Conservation (phyloP, 2,329 filamentous ascomycete genomes). For the Aspergillus clavatus region DNA sequence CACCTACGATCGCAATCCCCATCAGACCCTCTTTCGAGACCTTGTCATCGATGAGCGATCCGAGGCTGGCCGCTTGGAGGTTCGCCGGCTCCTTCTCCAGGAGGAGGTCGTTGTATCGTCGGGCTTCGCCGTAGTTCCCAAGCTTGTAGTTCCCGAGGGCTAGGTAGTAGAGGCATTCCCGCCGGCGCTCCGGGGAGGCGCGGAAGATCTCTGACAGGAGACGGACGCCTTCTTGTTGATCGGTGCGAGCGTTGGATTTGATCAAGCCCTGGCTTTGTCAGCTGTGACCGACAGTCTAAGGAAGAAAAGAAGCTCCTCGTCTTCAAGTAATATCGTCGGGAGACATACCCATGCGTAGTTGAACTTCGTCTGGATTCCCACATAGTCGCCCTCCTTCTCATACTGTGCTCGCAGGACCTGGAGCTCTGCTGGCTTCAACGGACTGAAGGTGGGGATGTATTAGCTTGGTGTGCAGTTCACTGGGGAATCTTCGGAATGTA, state of each 20-base stretch:
- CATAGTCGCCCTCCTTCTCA: conserved; percentile 95
- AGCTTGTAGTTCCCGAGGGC: conserved; percentile 97
- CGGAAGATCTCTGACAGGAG: conserved; percentile 96
- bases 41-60: conserved; percentile 87
- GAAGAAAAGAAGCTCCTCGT: no score
- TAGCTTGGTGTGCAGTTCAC: not conserved
- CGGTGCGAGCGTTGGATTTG: conserved; percentile 76
- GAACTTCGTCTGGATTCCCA: conserved; percentile 97
- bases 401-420: conserved; percentile 90
- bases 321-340: no score
- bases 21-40: conserved; percentile 91
- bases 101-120: conserved; percentile 89
- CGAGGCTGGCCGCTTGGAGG: conserved; percentile 81
- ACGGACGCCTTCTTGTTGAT: conserved; percentile 92
- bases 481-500: not conserved
- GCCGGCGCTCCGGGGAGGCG: conserved; percentile 81
- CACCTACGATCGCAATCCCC: conserved; percentile 91
- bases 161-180: conserved; percentile 97
- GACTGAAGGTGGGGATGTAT: conserved; percentile 48
- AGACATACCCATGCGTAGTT: conserved; percentile 91
- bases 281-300: not conserved
- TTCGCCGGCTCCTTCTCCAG: conserved; percentile 88
- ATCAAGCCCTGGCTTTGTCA: conserved; percentile 68
- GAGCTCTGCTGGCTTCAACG: conserved; percentile 85
- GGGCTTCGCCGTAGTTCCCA: conserved; percentile 91